Percentiles rank a stretch among this genome's conserved stretches.
phyloP scores from a whole-genome alignment of 768 basidiomycete genomes.

The Tylopilus cervinicoccineus region DNA sequence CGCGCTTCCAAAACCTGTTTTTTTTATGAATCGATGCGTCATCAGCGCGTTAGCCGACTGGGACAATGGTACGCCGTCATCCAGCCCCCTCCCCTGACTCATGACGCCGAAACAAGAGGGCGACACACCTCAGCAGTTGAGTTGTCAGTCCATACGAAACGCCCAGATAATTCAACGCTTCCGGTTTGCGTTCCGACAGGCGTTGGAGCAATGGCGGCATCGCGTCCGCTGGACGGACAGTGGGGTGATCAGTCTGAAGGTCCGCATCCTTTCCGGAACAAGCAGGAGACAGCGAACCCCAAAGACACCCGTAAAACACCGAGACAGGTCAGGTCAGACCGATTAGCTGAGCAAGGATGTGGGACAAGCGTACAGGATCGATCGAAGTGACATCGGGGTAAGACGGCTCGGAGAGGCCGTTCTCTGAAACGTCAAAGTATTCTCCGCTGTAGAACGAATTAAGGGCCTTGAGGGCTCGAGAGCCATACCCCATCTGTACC shows the following conservation, averaged over 20 bases:
- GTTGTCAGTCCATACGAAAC: slow-evolving; percentile 95
- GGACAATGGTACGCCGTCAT: background rate
- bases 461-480: slow-evolving; percentile 79
- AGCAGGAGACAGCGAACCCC: background rate
- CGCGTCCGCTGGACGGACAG: slow-evolving; percentile 62
- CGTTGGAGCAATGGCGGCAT: slow-evolving; percentile 95
- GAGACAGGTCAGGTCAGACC: slow-evolving; percentile 1
- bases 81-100: background rate
- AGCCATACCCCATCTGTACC: slow-evolving; percentile 92
- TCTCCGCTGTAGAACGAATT: slow-evolving; percentile 93
- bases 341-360: background rate
- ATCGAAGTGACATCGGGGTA: slow-evolving; percentile 58
- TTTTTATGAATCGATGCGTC: background rate
- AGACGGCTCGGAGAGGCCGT: slow-evolving; percentile 39
- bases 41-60: background rate
- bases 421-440: slow-evolving; percentile 82
- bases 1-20: slow-evolving; percentile 89
- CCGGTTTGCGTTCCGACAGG: slow-evolving; percentile 85
- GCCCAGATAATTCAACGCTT: slow-evolving; percentile 88
- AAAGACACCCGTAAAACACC: background rate
- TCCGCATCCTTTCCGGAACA: slow-evolving; percentile 36
- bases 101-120: background rate
- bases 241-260: slow-evolving; percentile 76
- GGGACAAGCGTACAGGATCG: slow-evolving; percentile 37
- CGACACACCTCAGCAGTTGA: slow-evolving; percentile 63